These are phyloP conservation scores for Zostera marina DNA, from an alignment of 116 monocot species.

Conservation along the genomic window DNA sequence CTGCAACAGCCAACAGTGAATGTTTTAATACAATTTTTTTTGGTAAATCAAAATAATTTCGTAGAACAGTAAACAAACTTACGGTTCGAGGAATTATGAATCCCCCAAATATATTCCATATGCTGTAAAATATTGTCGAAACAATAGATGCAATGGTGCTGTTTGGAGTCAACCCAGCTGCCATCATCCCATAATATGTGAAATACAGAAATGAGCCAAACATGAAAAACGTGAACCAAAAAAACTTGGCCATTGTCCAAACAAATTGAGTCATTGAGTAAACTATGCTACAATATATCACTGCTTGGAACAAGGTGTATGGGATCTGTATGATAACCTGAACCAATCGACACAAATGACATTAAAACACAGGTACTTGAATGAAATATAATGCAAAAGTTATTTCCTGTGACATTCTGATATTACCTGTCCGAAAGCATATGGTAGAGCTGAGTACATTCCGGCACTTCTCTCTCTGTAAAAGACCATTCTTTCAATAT, in stretches of 20 bases:
- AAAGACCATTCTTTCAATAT: slow-evolving; percentile 68
- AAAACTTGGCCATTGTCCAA: slow-evolving; percentile 51
- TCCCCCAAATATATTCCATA: slow-evolving; percentile 65
- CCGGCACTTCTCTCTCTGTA: slow-evolving; percentile 78
- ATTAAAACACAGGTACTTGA: neutral
- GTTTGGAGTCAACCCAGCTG: slow-evolving; percentile 52
- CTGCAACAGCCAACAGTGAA: slow-evolving; percentile 12
- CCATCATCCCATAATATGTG: slow-evolving; percentile 64
- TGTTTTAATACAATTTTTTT: neutral
- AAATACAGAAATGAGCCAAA: slow-evolving; percentile 47
- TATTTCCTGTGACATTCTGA: neutral
- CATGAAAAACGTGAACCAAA: slow-evolving; percentile 55
- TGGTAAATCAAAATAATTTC: neutral
- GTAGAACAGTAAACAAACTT: slow-evolving; percentile 7
- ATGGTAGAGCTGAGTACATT: slow-evolving; percentile 80
- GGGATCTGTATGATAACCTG: slow-evolving; percentile 55
- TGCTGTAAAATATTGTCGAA: slow-evolving; percentile 47
- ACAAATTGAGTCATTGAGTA: slow-evolving; percentile 40
- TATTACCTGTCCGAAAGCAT: slow-evolving; percentile 63
- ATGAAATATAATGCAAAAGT: no score
- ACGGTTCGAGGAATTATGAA: slow-evolving; percentile 54
- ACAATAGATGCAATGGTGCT: slow-evolving; percentile 46
- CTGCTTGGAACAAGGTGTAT: slow-evolving; percentile 26
- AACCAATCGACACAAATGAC: neutral
- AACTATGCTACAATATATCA: slow-evolving; percentile 31